A percentile compares a stretch with the other conserved stretches of the same genome.
Conservation (phyloP, 352 stramenopile genomes). For the Halophytophthora polymorphica region DNA sequence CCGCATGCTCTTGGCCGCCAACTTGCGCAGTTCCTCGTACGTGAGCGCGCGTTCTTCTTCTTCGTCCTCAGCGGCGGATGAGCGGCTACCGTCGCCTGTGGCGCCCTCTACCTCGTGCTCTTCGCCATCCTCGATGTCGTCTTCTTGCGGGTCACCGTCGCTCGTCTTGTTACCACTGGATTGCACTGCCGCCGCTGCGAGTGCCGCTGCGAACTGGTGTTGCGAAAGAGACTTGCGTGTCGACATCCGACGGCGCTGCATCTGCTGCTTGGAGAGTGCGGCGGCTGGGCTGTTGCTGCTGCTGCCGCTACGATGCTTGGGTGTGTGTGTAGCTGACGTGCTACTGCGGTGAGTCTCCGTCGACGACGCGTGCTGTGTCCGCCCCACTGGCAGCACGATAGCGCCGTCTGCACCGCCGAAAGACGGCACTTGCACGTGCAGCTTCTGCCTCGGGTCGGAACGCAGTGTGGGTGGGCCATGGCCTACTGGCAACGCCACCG, state of each 20-base stretch:
- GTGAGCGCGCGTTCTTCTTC: conserved; percentile 70
- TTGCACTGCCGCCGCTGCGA: conserved; percentile 14
- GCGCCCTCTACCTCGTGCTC: conserved; percentile 1
- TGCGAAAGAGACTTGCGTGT: conserved; percentile 40
- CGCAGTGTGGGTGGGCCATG: conserved; percentile 48
- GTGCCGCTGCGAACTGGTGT: conserved; percentile 35
- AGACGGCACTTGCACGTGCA: conserved; percentile 55
- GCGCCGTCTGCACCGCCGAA: conserved; percentile 54
- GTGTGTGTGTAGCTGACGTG: conserved; percentile 2
- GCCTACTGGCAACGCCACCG: conserved; percentile 39
- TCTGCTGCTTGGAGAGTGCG: conserved; percentile 21
- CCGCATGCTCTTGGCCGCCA: conserved; percentile 53
- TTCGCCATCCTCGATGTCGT: conserved; percentile 12
- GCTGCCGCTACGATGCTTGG: conserved; percentile 12
- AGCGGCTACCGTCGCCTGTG: background rate
- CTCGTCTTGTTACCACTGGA: conserved; percentile 6
- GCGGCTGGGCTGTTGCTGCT: conserved; percentile 10
- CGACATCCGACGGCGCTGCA: conserved; percentile 29
- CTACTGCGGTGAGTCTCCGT: background rate
- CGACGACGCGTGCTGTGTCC: background rate
- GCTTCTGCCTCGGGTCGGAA: conserved; percentile 49
- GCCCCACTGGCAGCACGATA: conserved; percentile 43
- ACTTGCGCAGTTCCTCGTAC: conserved; percentile 70
- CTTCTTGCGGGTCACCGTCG: background rate
- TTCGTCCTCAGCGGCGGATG: conserved; percentile 36